These are phyloP conservation scores for Jatropha curcas DNA, from an alignment of 345 rosid species.

Conservation along the genomic window DNA sequence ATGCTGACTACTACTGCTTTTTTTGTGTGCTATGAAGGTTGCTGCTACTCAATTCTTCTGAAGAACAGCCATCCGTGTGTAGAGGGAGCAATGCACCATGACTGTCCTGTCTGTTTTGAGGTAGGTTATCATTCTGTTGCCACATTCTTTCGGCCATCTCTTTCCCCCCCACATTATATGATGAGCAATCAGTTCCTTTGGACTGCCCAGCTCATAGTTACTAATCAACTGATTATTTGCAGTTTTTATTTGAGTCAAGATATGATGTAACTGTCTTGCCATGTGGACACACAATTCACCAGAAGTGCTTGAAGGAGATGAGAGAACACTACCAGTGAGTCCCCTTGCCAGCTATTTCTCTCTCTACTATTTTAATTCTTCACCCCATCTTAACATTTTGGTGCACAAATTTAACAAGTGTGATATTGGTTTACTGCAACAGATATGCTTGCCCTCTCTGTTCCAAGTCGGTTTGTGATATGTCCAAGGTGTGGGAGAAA, in stretches of 20 bases:
- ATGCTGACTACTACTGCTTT: not conserved
- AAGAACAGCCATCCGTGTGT: constrained; percentile 79
- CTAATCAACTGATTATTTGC: constrained; percentile 24
- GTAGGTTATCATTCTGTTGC: constrained; percentile 30
- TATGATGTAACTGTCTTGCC: constrained; percentile 71
- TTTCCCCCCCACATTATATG: too few relatives aligned
- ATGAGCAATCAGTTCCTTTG: too few relatives aligned
- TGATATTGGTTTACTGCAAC: not conserved
- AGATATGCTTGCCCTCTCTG: constrained; percentile 92
- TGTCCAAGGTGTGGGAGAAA: constrained; percentile 94
- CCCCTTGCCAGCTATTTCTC: not conserved
- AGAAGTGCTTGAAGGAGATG: constrained; percentile 80
- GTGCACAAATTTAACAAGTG: not conserved
- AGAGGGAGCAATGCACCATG: constrained; percentile 99
- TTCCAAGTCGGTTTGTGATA: constrained; percentile 85
- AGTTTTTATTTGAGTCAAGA: constrained; percentile 80
- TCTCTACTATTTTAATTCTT: not conserved
- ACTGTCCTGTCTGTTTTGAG: constrained; percentile 94
- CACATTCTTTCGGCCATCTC: not conserved
- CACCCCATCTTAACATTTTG: not conserved
- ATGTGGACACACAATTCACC: constrained; percentile 87
- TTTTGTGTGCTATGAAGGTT: constrained; percentile 43
- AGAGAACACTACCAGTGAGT: constrained; percentile 74
- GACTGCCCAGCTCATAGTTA: too few relatives aligned
- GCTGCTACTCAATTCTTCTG: constrained; percentile 76